Evolutionary conservation across 345 rosid species (phyloP), one percentile per base, ranked within the genome.

Genomic region (Salix brachista): DNA sequence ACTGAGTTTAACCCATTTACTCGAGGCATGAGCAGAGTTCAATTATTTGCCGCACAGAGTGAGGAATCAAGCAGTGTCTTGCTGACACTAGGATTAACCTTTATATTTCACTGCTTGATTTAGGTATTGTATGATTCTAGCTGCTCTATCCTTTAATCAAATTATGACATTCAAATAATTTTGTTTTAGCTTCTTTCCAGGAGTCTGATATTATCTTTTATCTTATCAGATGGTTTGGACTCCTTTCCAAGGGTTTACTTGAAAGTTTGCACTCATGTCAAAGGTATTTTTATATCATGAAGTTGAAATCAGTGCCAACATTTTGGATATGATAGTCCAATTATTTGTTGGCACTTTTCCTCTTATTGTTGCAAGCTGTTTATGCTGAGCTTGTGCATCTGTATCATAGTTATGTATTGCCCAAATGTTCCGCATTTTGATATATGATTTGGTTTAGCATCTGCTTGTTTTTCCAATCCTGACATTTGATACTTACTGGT

Each of bases 211-310:
- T 25, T 50, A 2, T 69, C 61, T 82, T 75, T 44, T 58, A 23
- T 16, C 39, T 71, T 82, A 75, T 26, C 92, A 87, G 92, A 78
- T 87, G 83, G 80, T 52, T 65, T 77, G 78, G 69, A 67, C 70
- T 74, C 32, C 70, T 81, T 73, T 79, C 26, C 52, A 80, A 61
- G 75, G 82, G 80, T 67, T 81, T 80, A 79, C 19, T 28, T 79
- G 83, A 83, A 80, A 75, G 73, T 80, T 84, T 79, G 65, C 23
- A 17, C 69, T 80, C 69, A 28, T 70, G 69, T 70, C 69, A 69
- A 75, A 85, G 87, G 86, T 87, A 75, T 52, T 61, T 73, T 69
- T 81, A 79, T 74, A 74, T 76, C 77, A 71, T 69, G 71, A 75
- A 76, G 34, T 48, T 77, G 60, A 65, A 70, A 79, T 76, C 66